phyloP scores from a whole-genome alignment of 495 filamentous ascomycete genomes.

The Gamarada debralockiae region DNA sequence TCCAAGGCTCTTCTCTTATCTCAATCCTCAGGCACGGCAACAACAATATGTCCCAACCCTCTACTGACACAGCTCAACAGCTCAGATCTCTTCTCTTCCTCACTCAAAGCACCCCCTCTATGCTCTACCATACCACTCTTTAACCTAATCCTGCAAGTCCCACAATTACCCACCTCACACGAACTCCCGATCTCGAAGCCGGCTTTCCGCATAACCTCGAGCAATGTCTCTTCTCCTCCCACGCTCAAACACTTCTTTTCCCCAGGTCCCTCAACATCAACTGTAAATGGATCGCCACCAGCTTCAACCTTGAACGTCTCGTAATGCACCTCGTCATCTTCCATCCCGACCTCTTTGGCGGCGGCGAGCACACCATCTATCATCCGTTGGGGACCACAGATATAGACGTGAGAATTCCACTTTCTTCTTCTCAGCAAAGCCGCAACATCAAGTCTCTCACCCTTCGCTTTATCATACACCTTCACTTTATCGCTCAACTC shows the following conservation, averaged over 20 bases:
- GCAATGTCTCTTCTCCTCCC: constrained; percentile 29
- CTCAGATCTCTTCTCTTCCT: too few species aligned
- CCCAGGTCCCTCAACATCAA: constrained; percentile 29
- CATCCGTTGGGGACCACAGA: constrained; percentile 46
- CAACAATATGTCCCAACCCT: too few species aligned
- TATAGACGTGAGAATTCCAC: constrained; percentile 47
- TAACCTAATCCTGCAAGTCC: too few species aligned
- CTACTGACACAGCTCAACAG: too few species aligned
- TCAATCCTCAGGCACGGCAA: too few species aligned
- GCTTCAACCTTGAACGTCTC: constrained; percentile 47
- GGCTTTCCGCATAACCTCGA: constrained; percentile 33
- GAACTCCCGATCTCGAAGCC: too few species aligned
- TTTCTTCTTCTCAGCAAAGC: constrained; percentile 38
- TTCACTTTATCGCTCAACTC: constrained; percentile 26
- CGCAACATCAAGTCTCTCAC: constrained; percentile 40
- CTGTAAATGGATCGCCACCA: constrained; percentile 50
- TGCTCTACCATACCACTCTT: neutral
- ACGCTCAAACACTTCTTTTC: constrained; percentile 32
- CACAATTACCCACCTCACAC: too few species aligned
- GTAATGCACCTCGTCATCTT: constrained; percentile 42
- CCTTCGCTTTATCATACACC: constrained; percentile 39
- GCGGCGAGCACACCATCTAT: constrained; percentile 38
- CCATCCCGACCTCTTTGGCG: constrained; percentile 29
- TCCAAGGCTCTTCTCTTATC: too few species aligned
- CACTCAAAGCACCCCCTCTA: neutral